Percentiles rank a stretch among this genome's conserved stretches.
Conservation (phyloP, 805 yeast genomes). For the Candida broadrunensis region DNA sequence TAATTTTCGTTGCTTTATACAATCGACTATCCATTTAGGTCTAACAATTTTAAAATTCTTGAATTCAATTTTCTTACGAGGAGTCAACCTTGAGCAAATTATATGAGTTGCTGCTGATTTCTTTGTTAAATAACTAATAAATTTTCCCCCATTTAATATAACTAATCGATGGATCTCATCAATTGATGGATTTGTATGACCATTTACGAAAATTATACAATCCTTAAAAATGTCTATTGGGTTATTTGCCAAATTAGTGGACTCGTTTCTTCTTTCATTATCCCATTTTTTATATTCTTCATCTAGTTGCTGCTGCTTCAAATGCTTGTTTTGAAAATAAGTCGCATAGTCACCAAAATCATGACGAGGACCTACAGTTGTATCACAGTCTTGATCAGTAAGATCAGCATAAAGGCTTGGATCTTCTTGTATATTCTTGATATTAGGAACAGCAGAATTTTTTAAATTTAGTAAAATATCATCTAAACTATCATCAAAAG, state of each 20-base stretch:
- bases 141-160: slow-evolving; percentile 76
- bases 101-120: slow-evolving; percentile 83
- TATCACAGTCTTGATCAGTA: slow-evolving; percentile 9
- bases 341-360: slow-evolving; percentile 66
- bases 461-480: slow-evolving; percentile 8
- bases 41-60: slow-evolving; percentile 68
- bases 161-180: slow-evolving; percentile 68
- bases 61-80: slow-evolving; percentile 66
- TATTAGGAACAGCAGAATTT: slow-evolving; percentile 3
- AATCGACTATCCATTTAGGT: slow-evolving; percentile 79
- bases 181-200: slow-evolving; percentile 82
- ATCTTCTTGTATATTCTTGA: not conserved
- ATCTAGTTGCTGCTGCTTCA: slow-evolving; percentile 61
- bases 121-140: slow-evolving; percentile 62
- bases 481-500: slow-evolving; percentile 21
- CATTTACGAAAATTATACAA: slow-evolving; percentile 79
- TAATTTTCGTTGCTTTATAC: slow-evolving; percentile 45
- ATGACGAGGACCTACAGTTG: slow-evolving; percentile 35
- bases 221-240: slow-evolving; percentile 49
- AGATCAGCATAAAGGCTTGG: not conserved
- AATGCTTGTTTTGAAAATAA: slow-evolving; percentile 59
- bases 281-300: slow-evolving; percentile 50
- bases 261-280: slow-evolving; percentile 26
- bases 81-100: slow-evolving; percentile 74
- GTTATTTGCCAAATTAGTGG: slow-evolving; percentile 6